Evolutionary conservation across 75 land plant genomes (phyloP), one percentile per base, ranked within the genome.

Genomic region (Larix kaempferi): DNA sequence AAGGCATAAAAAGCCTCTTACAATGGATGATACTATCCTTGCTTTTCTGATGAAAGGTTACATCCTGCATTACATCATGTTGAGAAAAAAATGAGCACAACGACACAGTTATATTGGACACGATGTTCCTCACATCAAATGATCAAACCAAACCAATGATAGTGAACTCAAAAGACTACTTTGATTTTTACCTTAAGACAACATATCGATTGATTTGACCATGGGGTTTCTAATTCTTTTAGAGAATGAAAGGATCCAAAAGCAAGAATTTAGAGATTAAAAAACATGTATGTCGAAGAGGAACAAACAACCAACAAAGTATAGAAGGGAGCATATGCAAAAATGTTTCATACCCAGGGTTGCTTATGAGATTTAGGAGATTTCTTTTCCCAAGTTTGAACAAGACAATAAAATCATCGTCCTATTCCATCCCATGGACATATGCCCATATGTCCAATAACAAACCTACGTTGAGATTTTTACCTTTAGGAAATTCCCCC

Each of bases 401-500:
- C 19, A 90, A 81, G 29, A 86, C 52, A 0, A 80, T 83, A 78
- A 88, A 86, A 25, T 86, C 92, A 75, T 88, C 88, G 13, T 78
- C 80, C 64, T 81, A 88, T 44, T 84, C 84, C 16, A 90, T 62
- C 33, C 80, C 89, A 52, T 86, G 86, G 2, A 80, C 61, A 72
- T 84, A 86, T 59, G 84, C 80, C 92, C 92, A 90, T 54, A 90
- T 75, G 61, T 80, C 86, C 72, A 90, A 78, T 3, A 90, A 83
- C 0, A 85, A 74, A 80, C 82, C 90, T 17, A 86, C 82, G 4
- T 82, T 85, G 33, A 90, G 84, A 56, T 79, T 88, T 74, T 81
- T 84, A 77, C 84, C 92, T 62, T 90, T 87, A 0, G 90, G 88
- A 76, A 90, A 90, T n/a, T 82, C 64, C 1, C 88, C 90, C 79